Conservation (phyloP, 106 monocot species). For the Xerophyta viscosa region DNA sequence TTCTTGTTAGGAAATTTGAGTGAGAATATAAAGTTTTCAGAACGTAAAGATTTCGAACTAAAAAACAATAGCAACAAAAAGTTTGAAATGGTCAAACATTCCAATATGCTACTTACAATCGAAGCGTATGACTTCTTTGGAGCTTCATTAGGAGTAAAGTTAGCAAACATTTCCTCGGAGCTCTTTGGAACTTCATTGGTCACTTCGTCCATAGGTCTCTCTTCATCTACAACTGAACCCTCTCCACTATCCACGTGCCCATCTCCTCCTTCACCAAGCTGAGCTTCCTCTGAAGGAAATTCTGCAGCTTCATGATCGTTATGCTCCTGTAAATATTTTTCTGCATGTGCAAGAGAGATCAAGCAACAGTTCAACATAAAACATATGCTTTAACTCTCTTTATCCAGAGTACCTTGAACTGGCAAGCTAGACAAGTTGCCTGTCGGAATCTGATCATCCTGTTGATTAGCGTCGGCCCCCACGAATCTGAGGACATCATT, state of each 20-base stretch:
- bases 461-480: slow-evolving; percentile 21
- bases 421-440: no score
- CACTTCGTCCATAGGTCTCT: slow-evolving; percentile 37
- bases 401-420: no score
- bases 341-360: slow-evolving; percentile 2
- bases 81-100: no score
- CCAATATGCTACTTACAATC: slow-evolving; percentile 82
- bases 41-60: no score
- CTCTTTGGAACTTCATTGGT: slow-evolving; percentile 44
- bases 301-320: slow-evolving; percentile 12
- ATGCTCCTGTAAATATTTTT: slow-evolving; percentile 18
- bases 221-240: slow-evolving; percentile 40
- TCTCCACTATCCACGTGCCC: slow-evolving; percentile 36
- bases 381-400: no score
- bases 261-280: slow-evolving; percentile 30
- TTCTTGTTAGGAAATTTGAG: no score
- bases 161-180: slow-evolving; percentile 10
- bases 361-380: no score
- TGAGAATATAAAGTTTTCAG: no score
- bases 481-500: slow-evolving; percentile 77
- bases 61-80: no score
- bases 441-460: no score
- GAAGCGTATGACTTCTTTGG: slow-evolving; percentile 96
- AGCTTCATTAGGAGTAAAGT: slow-evolving; percentile 28
- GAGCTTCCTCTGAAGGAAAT: slow-evolving; percentile 20